A percentile compares a stretch with the other conserved stretches of the same genome.
phyloP scores from a whole-genome alignment of 306 rosid species.

The Rosa rugosa region DNA sequence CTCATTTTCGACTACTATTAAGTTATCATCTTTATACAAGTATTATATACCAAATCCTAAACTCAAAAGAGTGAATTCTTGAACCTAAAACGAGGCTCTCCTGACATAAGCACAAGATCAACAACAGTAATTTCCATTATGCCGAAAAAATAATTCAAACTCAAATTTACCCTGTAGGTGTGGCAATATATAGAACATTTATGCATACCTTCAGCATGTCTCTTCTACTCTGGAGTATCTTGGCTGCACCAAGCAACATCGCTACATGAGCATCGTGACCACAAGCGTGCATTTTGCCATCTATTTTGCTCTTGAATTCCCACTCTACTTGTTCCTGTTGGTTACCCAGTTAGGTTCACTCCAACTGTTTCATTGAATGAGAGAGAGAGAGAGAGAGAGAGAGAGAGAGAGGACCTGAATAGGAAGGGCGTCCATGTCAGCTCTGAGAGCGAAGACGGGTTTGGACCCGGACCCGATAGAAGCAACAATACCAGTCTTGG shows the following conservation, averaged over 20 bases:
- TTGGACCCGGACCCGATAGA: constrained; percentile 30
- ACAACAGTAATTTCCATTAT: neutral
- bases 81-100: neutral
- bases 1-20: neutral
- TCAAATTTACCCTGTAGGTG: neutral
- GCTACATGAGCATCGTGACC: constrained; percentile 47
- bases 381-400: too few relatives aligned
- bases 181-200: neutral
- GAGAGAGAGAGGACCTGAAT: constrained; percentile 22
- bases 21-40: neutral
- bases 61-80: neutral
- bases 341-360: neutral
- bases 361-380: neutral
- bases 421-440: constrained; percentile 54
- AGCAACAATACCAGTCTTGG: constrained; percentile 44
- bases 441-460: constrained; percentile 44
- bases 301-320: constrained; percentile 43
- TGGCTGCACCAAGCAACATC: constrained; percentile 47
- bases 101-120: neutral
- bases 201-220: constrained; percentile 19
- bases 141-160: neutral
- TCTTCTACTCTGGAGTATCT: constrained; percentile 33
- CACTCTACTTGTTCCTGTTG: constrained; percentile 39
- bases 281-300: constrained; percentile 42
- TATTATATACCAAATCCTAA: neutral